phyloP scores from a whole-genome alignment of 768 basidiomycete species.

The Termitomyces sp. region DNA sequence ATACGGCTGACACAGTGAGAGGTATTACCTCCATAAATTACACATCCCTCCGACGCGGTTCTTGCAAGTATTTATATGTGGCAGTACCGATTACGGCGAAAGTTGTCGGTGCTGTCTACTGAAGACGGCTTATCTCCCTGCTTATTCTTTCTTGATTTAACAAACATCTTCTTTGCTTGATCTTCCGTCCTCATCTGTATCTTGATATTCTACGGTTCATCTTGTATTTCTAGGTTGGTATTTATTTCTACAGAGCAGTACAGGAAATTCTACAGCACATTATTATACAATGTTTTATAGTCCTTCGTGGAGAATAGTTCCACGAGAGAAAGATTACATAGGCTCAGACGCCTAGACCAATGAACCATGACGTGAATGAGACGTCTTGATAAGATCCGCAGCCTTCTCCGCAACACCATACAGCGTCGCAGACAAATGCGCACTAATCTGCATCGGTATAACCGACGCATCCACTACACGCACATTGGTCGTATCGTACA shows the following conservation, averaged over 20 bases:
- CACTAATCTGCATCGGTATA: slow-evolving; percentile 46
- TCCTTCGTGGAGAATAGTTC: neutral
- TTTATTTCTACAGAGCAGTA: neutral
- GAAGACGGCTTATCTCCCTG: neutral
- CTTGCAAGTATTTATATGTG: neutral
- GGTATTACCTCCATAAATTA: slow-evolving; percentile 18
- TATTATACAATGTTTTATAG: neutral
- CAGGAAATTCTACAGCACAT: neutral
- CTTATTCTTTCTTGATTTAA: neutral
- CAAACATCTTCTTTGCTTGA: neutral
- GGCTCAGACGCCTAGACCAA: neutral
- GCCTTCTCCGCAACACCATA: slow-evolving; percentile 58
- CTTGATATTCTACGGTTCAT: neutral
- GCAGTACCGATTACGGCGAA: neutral
- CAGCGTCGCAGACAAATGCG: slow-evolving; percentile 43
- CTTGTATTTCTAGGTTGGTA: neutral
- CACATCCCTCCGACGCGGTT: neutral
- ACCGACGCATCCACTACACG: slow-evolving; percentile 52
- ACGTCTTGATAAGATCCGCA: slow-evolving; percentile 46
- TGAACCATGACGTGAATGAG: slow-evolving; percentile 10
- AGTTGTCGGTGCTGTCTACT: neutral
- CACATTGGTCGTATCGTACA: slow-evolving; percentile 47
- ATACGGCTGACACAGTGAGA: slow-evolving; percentile 26
- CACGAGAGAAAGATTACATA: neutral
- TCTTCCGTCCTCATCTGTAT: too few relatives aligned